Percentiles rank a stretch among this genome's conserved stretches.
Conservation (phyloP, 768 basidiomycete species). For the Tricholoma hemisulphureum region DNA sequence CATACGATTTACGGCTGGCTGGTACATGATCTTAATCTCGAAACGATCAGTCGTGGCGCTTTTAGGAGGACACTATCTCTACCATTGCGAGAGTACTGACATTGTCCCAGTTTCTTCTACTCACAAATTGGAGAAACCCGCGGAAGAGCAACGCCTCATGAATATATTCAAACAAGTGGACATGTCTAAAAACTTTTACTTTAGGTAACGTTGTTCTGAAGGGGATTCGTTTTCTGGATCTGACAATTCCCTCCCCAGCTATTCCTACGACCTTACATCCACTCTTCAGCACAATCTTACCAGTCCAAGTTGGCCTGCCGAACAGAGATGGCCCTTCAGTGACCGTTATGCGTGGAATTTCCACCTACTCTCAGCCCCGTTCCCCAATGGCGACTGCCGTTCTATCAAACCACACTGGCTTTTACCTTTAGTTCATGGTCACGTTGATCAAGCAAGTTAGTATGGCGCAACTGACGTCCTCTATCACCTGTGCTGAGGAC, state of each 20-base stretch:
- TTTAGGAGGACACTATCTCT: conserved; percentile 92
- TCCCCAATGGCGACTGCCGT: conserved; percentile 41
- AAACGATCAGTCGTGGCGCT: conserved; percentile 91
- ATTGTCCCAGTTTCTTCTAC: conserved; percentile 74
- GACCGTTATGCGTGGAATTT: conserved; percentile 96
- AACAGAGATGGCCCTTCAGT: conserved; percentile 67
- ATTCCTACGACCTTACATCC: conserved; percentile 97
- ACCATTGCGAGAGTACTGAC: conserved; percentile 92
- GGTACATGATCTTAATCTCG: conserved; percentile 91
- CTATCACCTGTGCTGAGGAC: neutral
- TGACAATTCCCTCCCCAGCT: conserved; percentile 45
- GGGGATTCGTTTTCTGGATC: neutral
- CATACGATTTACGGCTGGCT: conserved; percentile 90
- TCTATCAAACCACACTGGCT: conserved; percentile 75
- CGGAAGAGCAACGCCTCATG: conserved; percentile 87
- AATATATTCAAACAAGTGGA: conserved; percentile 95
- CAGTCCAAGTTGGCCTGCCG: conserved; percentile 42
- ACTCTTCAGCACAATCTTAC: conserved; percentile 91
- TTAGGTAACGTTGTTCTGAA: conserved; percentile 56
- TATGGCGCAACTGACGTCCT: neutral
- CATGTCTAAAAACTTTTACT: conserved; percentile 99
- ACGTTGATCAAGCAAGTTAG: conserved; percentile 98
- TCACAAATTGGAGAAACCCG: conserved; percentile 82
- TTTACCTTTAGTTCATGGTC: conserved; percentile 89
- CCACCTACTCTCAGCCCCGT: conserved; percentile 74